Conservation (phyloP, 2,329 filamentous ascomycete species). For the Sporothrix mexicana region DNA sequence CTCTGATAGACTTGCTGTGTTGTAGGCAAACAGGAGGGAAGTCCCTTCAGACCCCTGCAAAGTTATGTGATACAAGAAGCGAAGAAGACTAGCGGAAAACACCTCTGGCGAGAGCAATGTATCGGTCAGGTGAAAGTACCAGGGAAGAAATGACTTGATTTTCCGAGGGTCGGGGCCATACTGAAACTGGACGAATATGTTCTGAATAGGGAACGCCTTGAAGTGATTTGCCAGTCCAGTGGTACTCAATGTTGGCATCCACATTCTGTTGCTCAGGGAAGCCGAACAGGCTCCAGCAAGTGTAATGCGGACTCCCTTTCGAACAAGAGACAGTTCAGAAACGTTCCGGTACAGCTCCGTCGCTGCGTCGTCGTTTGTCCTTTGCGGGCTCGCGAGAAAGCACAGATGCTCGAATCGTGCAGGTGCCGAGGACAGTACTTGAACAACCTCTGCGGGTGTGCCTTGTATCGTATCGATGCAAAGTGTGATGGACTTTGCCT, state of each 20-base stretch:
- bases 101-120: constrained; percentile 2
- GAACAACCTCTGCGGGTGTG: neutral
- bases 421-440: neutral
- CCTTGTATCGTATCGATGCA: constrained; percentile 2
- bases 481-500: neutral
- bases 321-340: neutral
- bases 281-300: neutral
- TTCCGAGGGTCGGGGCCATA: neutral
- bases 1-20: neutral
- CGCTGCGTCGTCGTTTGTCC: constrained; percentile 8
- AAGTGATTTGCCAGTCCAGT: neutral
- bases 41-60: neutral
- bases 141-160: constrained; percentile 2
- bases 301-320: neutral
- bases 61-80: neutral
- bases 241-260: neutral
- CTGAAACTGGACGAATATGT: neutral
- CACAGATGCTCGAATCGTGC: neutral
- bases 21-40: neutral
- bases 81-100: neutral
- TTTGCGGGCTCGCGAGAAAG: neutral
- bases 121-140: constrained; percentile 6
- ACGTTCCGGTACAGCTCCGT: neutral
- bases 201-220: neutral
- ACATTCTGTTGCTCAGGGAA: neutral